A percentile compares a stretch with the other conserved stretches of the same genome.
These are phyloP conservation scores for Kernera saxatilis DNA, from an alignment of 345 rosid genomes.

Conservation along the genomic window DNA sequence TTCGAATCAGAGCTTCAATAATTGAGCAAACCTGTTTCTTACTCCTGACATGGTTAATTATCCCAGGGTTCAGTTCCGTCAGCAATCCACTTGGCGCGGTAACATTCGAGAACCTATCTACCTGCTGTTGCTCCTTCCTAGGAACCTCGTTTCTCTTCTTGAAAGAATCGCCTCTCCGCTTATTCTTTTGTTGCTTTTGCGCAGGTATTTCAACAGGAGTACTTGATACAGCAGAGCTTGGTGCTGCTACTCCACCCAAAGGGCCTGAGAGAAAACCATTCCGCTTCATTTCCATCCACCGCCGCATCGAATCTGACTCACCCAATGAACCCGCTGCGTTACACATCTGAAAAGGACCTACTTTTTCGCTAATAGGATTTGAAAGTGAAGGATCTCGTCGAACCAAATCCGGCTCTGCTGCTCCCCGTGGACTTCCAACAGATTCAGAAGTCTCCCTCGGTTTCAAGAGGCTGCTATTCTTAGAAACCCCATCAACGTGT, in stretches of 20 bases:
- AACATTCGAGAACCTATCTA: conserved; percentile 70
- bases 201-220: conserved; percentile 52
- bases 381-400: background rate
- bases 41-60: conserved; percentile 83
- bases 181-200: conserved; percentile 68
- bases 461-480: conserved; percentile 36
- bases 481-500: conserved; percentile 39
- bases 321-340: conserved; percentile 34
- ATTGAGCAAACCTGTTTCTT: conserved; percentile 87
- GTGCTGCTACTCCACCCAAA: conserved; percentile 54
- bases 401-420: background rate
- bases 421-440: conserved; percentile 43
- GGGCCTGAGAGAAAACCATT: conserved; percentile 81
- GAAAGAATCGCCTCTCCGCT: conserved; percentile 44
- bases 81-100: conserved; percentile 92
- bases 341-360: conserved; percentile 14
- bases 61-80: conserved; percentile 85
- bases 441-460: conserved; percentile 51
- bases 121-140: conserved; percentile 53
- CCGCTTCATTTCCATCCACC: conserved; percentile 93
- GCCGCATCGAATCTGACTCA: conserved; percentile 56
- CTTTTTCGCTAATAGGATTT: conserved; percentile 3
- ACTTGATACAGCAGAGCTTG: conserved; percentile 34
- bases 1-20: conserved; percentile 71
- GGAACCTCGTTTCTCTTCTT: conserved; percentile 40